These are phyloP conservation scores for Trametes polyzona DNA, from an alignment of 1,284 basidiomycete species.

Conservation along the genomic window DNA sequence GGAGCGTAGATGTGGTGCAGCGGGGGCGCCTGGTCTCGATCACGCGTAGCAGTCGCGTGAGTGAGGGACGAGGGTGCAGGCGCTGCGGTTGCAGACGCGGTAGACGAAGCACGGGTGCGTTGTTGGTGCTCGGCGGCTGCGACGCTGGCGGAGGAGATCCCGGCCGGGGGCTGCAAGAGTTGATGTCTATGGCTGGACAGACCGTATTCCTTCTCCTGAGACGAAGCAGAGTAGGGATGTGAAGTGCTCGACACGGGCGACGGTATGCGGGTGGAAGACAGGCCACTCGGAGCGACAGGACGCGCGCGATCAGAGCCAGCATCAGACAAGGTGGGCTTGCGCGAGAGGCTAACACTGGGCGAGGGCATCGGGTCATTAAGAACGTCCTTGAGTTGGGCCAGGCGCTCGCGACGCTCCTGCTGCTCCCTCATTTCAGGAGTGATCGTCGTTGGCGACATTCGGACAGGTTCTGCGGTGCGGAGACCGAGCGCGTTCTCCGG, in stretches of 20 bases:
- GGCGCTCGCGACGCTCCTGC: constrained; percentile 20
- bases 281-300: constrained; percentile 8
- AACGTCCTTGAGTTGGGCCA: constrained; percentile 28
- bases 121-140: constrained; percentile 23
- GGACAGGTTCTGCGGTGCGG: constrained; percentile 15
- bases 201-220: constrained; percentile 11
- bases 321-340: constrained; percentile 18
- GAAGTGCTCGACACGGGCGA: constrained; percentile 22
- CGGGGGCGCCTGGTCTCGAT: constrained; percentile 14
- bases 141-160: constrained; percentile 15
- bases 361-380: constrained; percentile 18
- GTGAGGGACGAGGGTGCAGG: constrained; percentile 12
- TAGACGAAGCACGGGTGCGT: constrained; percentile 25
- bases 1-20: constrained; percentile 15
- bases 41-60: constrained; percentile 18
- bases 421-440: constrained; percentile 23
- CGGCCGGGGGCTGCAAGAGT: constrained; percentile 9
- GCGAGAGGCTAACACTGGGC: constrained; percentile 2
- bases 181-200: constrained; percentile 3
- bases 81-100: constrained; percentile 19
- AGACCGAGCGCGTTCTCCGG: constrained; percentile 26
- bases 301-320: constrained; percentile 12
- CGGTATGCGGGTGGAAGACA: constrained; percentile 21
- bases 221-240: constrained; percentile 9
- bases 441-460: constrained; percentile 19